phyloP scores from a whole-genome alignment of 75 land plant species.

The Pinus taeda region DNA sequence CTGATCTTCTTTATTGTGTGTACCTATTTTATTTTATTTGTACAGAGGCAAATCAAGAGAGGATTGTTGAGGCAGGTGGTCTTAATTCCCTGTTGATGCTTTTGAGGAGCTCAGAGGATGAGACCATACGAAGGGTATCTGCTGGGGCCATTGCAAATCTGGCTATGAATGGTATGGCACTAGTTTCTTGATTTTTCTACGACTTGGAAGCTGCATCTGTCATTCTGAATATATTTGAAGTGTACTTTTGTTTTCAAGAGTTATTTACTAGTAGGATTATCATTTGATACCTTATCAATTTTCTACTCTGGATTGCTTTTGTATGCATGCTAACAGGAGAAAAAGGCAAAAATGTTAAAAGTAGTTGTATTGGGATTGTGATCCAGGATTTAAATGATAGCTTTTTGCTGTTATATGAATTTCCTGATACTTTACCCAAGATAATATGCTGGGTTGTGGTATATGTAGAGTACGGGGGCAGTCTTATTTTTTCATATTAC shows the following conservation, averaged over 20 bases:
- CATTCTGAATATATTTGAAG: background rate
- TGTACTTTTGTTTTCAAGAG: background rate
- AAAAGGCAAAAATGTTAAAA: background rate
- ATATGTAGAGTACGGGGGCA: background rate
- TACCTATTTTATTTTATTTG: background rate
- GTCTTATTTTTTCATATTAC: background rate
- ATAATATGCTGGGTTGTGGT: too few species aligned
- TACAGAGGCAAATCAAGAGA: slow-evolving; percentile 79
- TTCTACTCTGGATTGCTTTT: background rate
- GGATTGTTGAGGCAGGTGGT: slow-evolving; percentile 85
- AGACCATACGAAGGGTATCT: slow-evolving; percentile 69
- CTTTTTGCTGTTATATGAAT: too few species aligned
- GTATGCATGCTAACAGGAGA: too few species aligned
- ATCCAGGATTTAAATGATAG: too few species aligned
- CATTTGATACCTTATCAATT: background rate
- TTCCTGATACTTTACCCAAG: too few species aligned
- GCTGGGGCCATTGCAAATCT: slow-evolving; percentile 95
- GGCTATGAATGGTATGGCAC: slow-evolving; percentile 72
- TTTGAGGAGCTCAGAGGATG: slow-evolving; percentile 70
- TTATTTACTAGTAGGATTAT: background rate
- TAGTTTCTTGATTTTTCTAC: background rate
- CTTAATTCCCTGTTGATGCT: slow-evolving; percentile 63
- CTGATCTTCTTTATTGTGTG: too few species aligned
- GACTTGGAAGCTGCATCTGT: background rate
- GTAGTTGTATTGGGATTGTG: background rate